Percentiles rank a stretch among this genome's conserved stretches.
phyloP scores from a whole-genome alignment of 495 filamentous ascomycete genomes.

The Talaromyces adpressus region DNA sequence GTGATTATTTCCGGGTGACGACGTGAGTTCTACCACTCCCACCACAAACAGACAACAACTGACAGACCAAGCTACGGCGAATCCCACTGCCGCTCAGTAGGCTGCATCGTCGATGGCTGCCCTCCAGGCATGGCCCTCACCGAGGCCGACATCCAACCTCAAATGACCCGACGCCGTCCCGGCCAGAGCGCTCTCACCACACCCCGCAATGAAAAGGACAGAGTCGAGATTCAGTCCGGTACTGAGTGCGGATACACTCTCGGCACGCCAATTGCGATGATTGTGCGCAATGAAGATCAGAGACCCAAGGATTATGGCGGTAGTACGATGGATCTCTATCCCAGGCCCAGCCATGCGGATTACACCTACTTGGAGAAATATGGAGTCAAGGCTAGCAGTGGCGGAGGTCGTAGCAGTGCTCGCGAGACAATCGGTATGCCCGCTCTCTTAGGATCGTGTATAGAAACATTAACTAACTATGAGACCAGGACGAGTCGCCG shows the following conservation, averaged over 20 bases:
- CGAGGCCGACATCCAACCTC: conserved; percentile 88
- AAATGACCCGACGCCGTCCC: conserved; percentile 85
- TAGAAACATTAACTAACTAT: conserved; percentile 13
- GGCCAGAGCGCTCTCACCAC: conserved; percentile 89
- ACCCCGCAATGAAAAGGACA: conserved; percentile 87
- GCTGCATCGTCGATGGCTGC: conserved; percentile 81
- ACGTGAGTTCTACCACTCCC: conserved; percentile 50
- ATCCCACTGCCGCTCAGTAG: conserved; percentile 85
- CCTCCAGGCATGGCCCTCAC: conserved; percentile 86
- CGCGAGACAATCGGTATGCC: conserved; percentile 82
- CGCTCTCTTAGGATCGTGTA: not conserved
- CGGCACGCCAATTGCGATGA: conserved; percentile 84
- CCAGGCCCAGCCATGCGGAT: conserved; percentile 89
- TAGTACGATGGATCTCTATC: conserved; percentile 87
- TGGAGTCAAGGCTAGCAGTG: conserved; percentile 87
- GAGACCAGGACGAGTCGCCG: conserved; percentile 67
- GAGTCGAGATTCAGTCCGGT: conserved; percentile 87
- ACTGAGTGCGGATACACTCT: conserved; percentile 90
- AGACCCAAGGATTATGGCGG: conserved; percentile 89
- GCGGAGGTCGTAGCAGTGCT: conserved; percentile 86
- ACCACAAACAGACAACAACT: not conserved
- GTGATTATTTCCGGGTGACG: conserved; percentile 73
- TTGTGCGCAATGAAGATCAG: conserved; percentile 89
- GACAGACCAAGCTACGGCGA: conserved; percentile 64
- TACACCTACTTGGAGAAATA: conserved; percentile 98